These are phyloP conservation scores for Rhododendron ferrugineum DNA, from an alignment of 148 eudicot genomes.

Conservation along the genomic window DNA sequence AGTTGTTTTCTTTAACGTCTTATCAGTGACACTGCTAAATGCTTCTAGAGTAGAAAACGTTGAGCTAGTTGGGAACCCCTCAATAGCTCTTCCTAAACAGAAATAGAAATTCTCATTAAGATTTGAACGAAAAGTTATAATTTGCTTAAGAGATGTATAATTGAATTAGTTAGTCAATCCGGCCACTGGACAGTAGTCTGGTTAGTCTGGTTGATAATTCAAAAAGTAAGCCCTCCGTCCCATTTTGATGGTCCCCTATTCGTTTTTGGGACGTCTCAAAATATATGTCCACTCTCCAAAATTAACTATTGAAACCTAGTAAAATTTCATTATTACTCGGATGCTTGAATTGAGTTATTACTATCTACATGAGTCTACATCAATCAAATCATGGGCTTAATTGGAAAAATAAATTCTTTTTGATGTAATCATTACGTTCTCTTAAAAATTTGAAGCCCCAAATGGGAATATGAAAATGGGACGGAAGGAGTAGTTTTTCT, in stretches of 20 bases:
- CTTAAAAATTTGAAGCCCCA: no score
- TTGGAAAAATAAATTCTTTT: neutral
- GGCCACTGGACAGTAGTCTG: neutral
- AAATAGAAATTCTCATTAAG: neutral
- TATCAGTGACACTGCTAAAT: conserved; percentile 3
- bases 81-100: conserved; percentile 11
- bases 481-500: neutral
- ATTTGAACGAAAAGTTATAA: neutral
- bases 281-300: no score
- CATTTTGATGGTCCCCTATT: no score
- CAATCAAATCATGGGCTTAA: neutral
- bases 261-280: no score
- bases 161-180: no score
- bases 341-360: no score
- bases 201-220: neutral
- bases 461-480: neutral
- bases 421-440: no score
- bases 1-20: neutral
- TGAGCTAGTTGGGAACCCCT: conserved; percentile 2
- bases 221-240: neutral
- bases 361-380: neutral
- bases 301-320: no score
- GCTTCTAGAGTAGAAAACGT: conserved; percentile 21
- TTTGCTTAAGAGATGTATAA: neutral
- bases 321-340: no score